phyloP scores from a whole-genome alignment of 2,329 filamentous ascomycete genomes.

The Cladosporium sp. region DNA sequence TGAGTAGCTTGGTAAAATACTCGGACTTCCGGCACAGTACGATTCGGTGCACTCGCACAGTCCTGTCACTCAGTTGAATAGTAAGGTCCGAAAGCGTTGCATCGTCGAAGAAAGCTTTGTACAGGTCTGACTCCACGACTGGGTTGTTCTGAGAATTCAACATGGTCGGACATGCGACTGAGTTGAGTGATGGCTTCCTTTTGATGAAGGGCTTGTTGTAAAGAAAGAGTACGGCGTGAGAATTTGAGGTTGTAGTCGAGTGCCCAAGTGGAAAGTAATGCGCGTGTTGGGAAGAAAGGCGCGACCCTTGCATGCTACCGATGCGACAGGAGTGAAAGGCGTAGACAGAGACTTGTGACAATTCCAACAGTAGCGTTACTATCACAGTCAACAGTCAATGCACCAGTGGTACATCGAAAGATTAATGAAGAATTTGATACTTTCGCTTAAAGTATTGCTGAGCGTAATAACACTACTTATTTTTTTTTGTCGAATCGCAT shows the following conservation, averaged over 20 bases:
- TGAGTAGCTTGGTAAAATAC: constrained; percentile 5
- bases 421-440: no score
- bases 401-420: neutral
- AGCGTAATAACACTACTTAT: no score
- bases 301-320: neutral
- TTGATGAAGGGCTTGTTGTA: neutral
- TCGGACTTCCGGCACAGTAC: constrained; percentile 10
- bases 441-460: no score
- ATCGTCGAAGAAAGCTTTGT: constrained; percentile 7
- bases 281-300: no score
- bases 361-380: neutral
- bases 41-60: neutral
- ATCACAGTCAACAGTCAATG: neutral
- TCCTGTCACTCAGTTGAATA: neutral
- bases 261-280: neutral
- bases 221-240: neutral
- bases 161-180: neutral
- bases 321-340: neutral
- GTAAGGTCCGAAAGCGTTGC: constrained; percentile 7
- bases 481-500: neutral
- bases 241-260: neutral
- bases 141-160: neutral
- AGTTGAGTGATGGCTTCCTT: neutral
- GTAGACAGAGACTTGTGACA: neutral
- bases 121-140: neutral